Base-by-base conservation (phyloP, 164 flowering plant genomes). In the Umbellularia californica region DNA sequence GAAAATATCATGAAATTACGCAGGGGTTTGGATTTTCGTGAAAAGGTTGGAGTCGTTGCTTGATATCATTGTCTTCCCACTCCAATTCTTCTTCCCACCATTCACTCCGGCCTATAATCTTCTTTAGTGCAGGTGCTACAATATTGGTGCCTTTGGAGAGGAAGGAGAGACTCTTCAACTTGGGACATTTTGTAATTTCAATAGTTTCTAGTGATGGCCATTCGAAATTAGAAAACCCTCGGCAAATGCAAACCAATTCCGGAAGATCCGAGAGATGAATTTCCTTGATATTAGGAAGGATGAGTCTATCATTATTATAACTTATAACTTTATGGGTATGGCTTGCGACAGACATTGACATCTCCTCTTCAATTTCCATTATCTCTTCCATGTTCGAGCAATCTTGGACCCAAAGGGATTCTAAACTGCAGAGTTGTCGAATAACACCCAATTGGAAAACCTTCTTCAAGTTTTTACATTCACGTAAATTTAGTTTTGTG, bases 21-120 rank as follows among this genome's bases (percentile, higher is more conserved):
- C n/a, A n/a, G n/a, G n/a, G n/a, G n/a, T n/a, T n/a, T n/a, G n/a
- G n/a, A n/a, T n/a, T n/a, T n/a, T n/a, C n/a, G n/a, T n/a, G n/a
- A 33, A 35, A 35, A 6, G 6, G 41, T 35, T 35, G 9, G 41
- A 35, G 41, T 35, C 9, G 41, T 35, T 35, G 41, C 41, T 35
- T 35, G 30, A 35, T 5, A 9, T 35, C 41, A 35, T 35, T 35
- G 41, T 35, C 9, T 35, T 35, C 41, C 41, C 41, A 35, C 41
- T 35, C 41, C 6, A 35, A 5, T n/a, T n/a, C n/a, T 35, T 0
- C 7, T 35, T 35, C 9, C 41, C 41, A 35, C 41, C 41, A 35
- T 5, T 0, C 0, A 5, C 41, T 5, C 0, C 0, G 0, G 7
- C 41, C 9, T 0, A 5, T 0, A 6, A 35, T 35, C 41, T 5